Evolutionary conservation across 352 stramenopile genomes (phyloP).

Genomic region (Phytophthora quininea): DNA sequence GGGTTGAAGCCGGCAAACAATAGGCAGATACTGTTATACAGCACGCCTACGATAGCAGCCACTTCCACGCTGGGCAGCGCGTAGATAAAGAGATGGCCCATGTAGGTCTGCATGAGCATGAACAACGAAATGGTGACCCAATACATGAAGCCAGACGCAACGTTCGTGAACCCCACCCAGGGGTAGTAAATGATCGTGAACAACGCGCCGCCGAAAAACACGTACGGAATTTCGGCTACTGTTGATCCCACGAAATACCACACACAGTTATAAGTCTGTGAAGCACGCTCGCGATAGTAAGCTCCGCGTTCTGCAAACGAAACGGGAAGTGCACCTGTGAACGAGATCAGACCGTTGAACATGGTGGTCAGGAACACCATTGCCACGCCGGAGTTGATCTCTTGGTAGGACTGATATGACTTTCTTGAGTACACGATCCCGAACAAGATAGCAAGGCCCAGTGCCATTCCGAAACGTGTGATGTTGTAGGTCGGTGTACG

Average conservation of each 20-base stretch:
- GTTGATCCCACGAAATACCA: conserved; percentile 79
- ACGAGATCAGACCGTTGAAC: conserved; percentile 77
- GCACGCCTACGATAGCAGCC: conserved; percentile 39
- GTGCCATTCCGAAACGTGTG: conserved; percentile 61
- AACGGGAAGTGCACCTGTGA: conserved; percentile 74
- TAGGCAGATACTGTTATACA: conserved; percentile 45
- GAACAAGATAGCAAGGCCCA: conserved; percentile 70
- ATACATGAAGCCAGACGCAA: conserved; percentile 41
- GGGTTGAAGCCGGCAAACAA: conserved; percentile 49
- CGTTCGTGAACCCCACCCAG: conserved; percentile 46
- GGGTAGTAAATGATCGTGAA: conserved; percentile 57
- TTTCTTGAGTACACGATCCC: conserved; percentile 55
- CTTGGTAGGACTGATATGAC: conserved; percentile 41
- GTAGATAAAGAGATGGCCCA: conserved; percentile 44
- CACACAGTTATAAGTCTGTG: conserved; percentile 80
- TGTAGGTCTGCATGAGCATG: conserved; percentile 43
- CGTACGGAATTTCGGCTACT: conserved; percentile 67
- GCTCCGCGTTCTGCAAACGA: conserved; percentile 80
- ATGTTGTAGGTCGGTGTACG: conserved; percentile 86
- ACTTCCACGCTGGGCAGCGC: conserved; percentile 43
- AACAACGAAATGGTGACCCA: conserved; percentile 43
- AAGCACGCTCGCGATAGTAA: conserved; percentile 91
- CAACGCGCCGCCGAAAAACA: conserved; percentile 18
- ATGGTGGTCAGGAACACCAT: conserved; percentile 81
- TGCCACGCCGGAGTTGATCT: conserved; percentile 51